A percentile compares a stretch with the other conserved stretches of the same genome.
These are phyloP conservation scores for Exophiala lecanii-corni DNA, from an alignment of 2,329 filamentous ascomycete species.

Conservation along the genomic window DNA sequence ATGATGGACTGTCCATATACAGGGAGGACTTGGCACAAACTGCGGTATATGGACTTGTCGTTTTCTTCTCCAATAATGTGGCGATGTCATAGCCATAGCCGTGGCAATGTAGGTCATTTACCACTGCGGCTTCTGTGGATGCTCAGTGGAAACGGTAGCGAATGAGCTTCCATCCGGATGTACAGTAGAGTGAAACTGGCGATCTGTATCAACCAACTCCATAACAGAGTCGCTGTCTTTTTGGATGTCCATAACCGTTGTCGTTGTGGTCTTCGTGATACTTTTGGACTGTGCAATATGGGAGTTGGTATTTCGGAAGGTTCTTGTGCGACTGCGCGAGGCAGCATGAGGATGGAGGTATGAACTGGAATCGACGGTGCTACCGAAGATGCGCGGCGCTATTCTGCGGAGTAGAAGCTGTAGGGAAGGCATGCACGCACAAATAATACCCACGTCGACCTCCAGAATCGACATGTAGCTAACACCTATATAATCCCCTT, in stretches of 20 bases:
- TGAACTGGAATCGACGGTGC: neutral
- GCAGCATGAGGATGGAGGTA: neutral
- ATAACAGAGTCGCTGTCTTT: conserved; percentile 1
- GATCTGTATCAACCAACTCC: neutral
- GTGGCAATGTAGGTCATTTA: too few relatives aligned
- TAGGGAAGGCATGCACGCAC: conserved; percentile 11
- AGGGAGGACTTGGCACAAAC: too few relatives aligned
- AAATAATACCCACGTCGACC: conserved; percentile 10
- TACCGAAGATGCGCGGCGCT: conserved; percentile 2
- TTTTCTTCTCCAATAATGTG: too few relatives aligned
- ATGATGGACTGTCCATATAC: too few relatives aligned
- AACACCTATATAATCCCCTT: conserved; percentile 2
- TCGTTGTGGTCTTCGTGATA: neutral
- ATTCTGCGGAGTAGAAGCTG: conserved; percentile 1
- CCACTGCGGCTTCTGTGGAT: neutral
- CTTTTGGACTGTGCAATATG: neutral
- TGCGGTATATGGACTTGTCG: too few relatives aligned
- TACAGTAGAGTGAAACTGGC: neutral
- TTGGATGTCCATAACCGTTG: neutral
- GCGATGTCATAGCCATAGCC: too few relatives aligned
- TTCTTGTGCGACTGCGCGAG: neutral
- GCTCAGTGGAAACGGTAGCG: neutral
- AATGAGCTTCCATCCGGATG: neutral
- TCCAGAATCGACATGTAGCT: conserved; percentile 8
- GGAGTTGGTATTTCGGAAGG: neutral